phyloP scores from a whole-genome alignment of 2,329 filamentous ascomycete species.

The Apiospora sp. region DNA sequence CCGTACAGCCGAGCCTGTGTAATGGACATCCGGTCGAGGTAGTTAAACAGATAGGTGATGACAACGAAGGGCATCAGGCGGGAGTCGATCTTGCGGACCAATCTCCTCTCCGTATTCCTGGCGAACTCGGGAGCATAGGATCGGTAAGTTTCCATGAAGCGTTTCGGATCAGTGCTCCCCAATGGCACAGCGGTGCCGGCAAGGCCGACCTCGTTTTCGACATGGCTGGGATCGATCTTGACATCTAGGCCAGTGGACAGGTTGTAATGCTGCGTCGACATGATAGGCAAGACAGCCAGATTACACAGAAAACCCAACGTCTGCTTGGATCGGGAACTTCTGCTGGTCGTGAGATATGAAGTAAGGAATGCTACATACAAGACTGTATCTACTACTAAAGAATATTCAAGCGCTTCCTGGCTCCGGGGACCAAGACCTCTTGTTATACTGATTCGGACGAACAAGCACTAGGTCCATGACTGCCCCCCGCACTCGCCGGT shows the following conservation, averaged over 20 bases:
- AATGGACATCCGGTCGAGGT: conserved; percentile 20
- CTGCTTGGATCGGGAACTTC: background rate
- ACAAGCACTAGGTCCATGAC: background rate
- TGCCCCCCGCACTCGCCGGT: background rate
- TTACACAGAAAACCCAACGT: background rate
- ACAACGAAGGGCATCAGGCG: conserved; percentile 23
- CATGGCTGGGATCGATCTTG: conserved; percentile 7
- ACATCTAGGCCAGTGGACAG: background rate
- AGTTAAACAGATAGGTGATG: conserved; percentile 19
- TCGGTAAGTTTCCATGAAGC: background rate
- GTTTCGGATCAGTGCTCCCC: background rate
- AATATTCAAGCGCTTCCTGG: conserved; percentile 7
- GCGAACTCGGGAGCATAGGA: background rate
- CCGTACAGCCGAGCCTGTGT: conserved; percentile 5
- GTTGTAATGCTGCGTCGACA: background rate
- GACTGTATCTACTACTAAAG: background rate
- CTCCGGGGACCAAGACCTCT: background rate
- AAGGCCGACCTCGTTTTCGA: background rate
- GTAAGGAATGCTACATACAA: background rate
- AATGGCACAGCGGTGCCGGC: background rate
- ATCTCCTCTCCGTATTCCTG: conserved; percentile 11
- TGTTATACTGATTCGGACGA: background rate
- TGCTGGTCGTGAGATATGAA: background rate
- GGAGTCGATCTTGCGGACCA: conserved; percentile 25
- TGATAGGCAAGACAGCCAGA: background rate